A percentile compares a stretch with the other conserved stretches of the same genome.
These are phyloP conservation scores for Lophiotrema nucula DNA, from an alignment of 495 filamentous ascomycete species.

Conservation along the genomic window DNA sequence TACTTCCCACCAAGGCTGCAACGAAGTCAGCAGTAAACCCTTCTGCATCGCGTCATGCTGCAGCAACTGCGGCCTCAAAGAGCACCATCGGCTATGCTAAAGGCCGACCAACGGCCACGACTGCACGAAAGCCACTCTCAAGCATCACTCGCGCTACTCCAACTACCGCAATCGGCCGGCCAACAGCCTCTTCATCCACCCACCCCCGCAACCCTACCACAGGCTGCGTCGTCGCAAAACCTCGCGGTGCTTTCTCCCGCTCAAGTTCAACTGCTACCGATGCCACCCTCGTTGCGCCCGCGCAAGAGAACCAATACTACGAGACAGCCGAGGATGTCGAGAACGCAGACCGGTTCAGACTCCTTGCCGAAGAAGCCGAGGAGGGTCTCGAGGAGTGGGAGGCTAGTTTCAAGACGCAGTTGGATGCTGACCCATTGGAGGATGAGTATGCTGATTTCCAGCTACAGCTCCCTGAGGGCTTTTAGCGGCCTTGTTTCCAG, in stretches of 20 bases:
- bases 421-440: slow-evolving; percentile 14
- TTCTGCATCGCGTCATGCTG: slow-evolving; percentile 57
- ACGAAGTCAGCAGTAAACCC: slow-evolving; percentile 46
- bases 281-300: slow-evolving; percentile 21
- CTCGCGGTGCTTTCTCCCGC: slow-evolving; percentile 16
- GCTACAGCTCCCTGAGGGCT: slow-evolving; percentile 18
- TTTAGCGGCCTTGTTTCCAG: slow-evolving; percentile 5
- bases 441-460: slow-evolving; percentile 23
- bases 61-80: slow-evolving; percentile 64
- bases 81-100: slow-evolving; percentile 80
- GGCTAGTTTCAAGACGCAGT: slow-evolving; percentile 13
- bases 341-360: slow-evolving; percentile 5
- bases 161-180: neutral
- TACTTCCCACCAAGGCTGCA: slow-evolving; percentile 48
- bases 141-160: slow-evolving; percentile 22
- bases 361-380: slow-evolving; percentile 8
- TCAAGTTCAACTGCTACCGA: slow-evolving; percentile 19
- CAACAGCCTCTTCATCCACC: slow-evolving; percentile 12
- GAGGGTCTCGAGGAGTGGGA: slow-evolving; percentile 23
- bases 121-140: slow-evolving; percentile 40
- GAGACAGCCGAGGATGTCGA: slow-evolving; percentile 22
- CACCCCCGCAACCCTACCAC: slow-evolving; percentile 6
- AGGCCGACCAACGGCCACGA: slow-evolving; percentile 63
- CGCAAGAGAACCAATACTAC: slow-evolving; percentile 8
- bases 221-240: neutral